Conservation (phyloP, 257 asterid species). For the Buddleja alternifolia region DNA sequence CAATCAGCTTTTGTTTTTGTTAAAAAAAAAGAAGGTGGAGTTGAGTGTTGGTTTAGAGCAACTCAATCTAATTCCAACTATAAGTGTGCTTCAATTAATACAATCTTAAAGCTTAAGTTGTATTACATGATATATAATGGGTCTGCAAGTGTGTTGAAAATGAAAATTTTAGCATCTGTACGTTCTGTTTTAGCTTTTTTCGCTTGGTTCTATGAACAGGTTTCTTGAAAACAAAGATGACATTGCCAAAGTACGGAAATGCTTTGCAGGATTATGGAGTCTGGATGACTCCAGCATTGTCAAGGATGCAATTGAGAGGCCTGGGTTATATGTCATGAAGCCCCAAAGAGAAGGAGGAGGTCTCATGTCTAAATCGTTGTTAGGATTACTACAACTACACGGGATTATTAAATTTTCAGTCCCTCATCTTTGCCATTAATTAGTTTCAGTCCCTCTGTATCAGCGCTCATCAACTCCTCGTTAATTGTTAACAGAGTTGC, state of each 20-base stretch:
- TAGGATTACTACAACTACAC: neutral
- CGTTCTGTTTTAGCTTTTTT: conserved; percentile 3
- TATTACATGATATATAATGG: neutral
- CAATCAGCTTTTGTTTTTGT: neutral
- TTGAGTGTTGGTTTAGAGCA: neutral
- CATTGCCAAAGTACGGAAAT: conserved; percentile 76
- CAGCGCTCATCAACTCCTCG: too few relatives aligned
- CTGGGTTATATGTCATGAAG: conserved; percentile 87
- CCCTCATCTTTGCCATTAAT: too few relatives aligned
- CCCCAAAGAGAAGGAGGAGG: conserved; percentile 99
- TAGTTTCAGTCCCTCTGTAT: too few relatives aligned
- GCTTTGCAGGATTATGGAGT: conserved; percentile 98
- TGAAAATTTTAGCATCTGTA: neutral
- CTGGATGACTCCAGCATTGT: conserved; percentile 64
- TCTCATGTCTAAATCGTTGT: conserved; percentile 30
- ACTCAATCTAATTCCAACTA: neutral
- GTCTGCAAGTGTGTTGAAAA: neutral
- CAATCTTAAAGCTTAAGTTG: neutral
- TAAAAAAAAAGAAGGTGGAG: neutral
- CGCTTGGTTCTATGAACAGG: conserved; percentile 47
- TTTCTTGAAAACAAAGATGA: conserved; percentile 86
- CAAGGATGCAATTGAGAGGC: conserved; percentile 80
- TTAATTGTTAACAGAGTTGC: too few relatives aligned
- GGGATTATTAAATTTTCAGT: too few relatives aligned
- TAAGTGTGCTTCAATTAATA: conserved; percentile 7